Conservation (phyloP, 2,329 filamentous ascomycete genomes). For the Aspergillus jensenii region DNA sequence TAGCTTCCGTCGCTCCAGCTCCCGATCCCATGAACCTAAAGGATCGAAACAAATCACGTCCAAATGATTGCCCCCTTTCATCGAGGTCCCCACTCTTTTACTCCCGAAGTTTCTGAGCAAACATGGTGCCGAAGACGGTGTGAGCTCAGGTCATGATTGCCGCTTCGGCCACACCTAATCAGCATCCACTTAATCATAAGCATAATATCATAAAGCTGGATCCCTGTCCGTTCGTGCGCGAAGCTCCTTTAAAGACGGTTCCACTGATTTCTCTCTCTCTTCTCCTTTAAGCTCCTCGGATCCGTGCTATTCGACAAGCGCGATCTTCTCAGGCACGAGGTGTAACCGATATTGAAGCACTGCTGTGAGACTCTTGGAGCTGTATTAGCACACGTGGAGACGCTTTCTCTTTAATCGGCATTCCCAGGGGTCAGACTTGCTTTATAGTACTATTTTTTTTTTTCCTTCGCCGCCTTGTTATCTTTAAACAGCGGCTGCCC, state of each 20-base stretch:
- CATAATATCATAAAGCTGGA: constrained; percentile 1
- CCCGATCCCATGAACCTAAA: neutral
- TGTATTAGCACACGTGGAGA: constrained; percentile 7
- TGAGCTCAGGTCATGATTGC: neutral
- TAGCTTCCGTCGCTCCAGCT: neutral
- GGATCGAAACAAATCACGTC: constrained; percentile 4
- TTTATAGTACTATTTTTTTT: constrained; percentile 6
- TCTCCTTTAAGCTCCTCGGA: neutral
- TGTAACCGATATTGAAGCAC: constrained; percentile 2
- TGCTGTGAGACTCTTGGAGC: neutral
- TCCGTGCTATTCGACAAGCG: constrained; percentile 12
- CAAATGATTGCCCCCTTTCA: constrained; percentile 1
- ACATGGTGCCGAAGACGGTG: constrained; percentile 2
- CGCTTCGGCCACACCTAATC: constrained; percentile 1
- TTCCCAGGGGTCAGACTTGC: neutral
- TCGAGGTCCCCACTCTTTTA: constrained; percentile 3
- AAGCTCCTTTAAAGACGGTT: neutral
- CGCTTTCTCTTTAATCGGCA: constrained; percentile 2
- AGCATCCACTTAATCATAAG: constrained; percentile 3
- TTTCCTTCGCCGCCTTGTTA: constrained; percentile 12
- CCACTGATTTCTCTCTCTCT: neutral
- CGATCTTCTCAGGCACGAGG: constrained; percentile 11
- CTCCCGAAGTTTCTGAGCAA: neutral
- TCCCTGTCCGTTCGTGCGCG: neutral
- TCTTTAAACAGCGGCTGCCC: constrained; percentile 13